Evolutionary conservation across 1,284 basidiomycete genomes (phyloP).

Genomic region (Kwoniella shivajii): DNA sequence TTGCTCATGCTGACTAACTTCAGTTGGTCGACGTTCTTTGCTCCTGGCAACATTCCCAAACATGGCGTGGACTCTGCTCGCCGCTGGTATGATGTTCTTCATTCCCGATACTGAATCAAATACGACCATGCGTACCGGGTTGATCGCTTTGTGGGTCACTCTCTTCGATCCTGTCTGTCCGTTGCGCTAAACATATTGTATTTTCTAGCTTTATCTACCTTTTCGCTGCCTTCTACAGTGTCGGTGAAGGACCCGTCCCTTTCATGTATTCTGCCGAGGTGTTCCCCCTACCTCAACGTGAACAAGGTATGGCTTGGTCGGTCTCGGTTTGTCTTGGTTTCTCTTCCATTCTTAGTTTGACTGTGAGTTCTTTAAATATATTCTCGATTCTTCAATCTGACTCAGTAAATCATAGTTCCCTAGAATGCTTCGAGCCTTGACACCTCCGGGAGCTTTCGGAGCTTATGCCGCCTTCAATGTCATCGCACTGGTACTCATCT

Average conservation of each 20-base stretch:
- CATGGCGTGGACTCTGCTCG: slow-evolving; percentile 48
- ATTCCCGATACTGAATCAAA: slow-evolving; percentile 7
- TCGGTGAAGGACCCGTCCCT: slow-evolving; percentile 66
- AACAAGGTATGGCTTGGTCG: slow-evolving; percentile 55
- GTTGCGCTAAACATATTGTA: neutral
- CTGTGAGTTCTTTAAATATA: slow-evolving; percentile 32
- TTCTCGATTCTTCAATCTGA: too few relatives aligned
- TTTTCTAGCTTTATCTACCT: slow-evolving; percentile 30
- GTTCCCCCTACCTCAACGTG: slow-evolving; percentile 56
- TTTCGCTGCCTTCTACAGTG: slow-evolving; percentile 50
- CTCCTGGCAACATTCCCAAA: slow-evolving; percentile 61
- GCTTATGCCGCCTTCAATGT: slow-evolving; percentile 57
- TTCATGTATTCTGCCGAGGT: slow-evolving; percentile 56
- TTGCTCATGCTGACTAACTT: slow-evolving; percentile 25
- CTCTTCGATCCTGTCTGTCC: neutral
- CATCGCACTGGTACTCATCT: slow-evolving; percentile 33
- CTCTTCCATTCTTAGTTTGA: slow-evolving; percentile 62
- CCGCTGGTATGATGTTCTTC: slow-evolving; percentile 47
- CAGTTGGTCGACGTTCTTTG: slow-evolving; percentile 65
- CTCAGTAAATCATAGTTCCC: neutral
- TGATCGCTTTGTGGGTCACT: slow-evolving; percentile 2
- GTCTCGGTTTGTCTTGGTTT: slow-evolving; percentile 29
- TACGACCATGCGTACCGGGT: neutral
- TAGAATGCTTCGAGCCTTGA: neutral
- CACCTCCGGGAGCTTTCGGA: slow-evolving; percentile 21